These are phyloP conservation scores for Phlebiopsis gigantea DNA, from an alignment of 768 basidiomycete species.

Conservation along the genomic window DNA sequence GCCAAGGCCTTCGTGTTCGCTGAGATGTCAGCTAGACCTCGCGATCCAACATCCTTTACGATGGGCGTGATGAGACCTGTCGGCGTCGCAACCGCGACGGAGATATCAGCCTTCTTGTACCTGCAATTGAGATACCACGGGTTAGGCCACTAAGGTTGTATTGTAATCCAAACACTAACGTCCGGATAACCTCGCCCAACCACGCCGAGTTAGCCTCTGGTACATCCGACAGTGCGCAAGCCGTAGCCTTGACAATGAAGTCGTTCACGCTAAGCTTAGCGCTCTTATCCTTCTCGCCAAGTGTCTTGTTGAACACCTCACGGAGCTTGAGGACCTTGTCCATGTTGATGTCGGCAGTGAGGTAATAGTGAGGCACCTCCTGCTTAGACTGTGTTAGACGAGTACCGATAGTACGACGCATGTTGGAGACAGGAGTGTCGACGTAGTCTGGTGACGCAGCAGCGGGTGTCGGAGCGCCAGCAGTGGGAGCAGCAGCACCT, in stretches of 20 bases:
- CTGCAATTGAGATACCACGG: slow-evolving; percentile 38
- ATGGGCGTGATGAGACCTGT: slow-evolving; percentile 97
- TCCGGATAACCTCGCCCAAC: slow-evolving; percentile 92
- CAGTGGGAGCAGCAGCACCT: slow-evolving; percentile 36
- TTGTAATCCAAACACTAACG: no score
- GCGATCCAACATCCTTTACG: slow-evolving; percentile 86
- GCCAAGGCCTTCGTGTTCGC: slow-evolving; percentile 89
- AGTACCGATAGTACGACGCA: slow-evolving; percentile 89
- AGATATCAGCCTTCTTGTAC: slow-evolving; percentile 97
- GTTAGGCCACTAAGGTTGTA: neutral
- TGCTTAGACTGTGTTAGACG: slow-evolving; percentile 92
- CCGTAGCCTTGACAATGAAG: slow-evolving; percentile 93
- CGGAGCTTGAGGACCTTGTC: slow-evolving; percentile 92
- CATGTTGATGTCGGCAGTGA: slow-evolving; percentile 95
- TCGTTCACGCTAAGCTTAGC: slow-evolving; percentile 97
- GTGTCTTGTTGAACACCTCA: slow-evolving; percentile 90
- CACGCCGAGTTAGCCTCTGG: slow-evolving; percentile 98
- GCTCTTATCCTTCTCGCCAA: slow-evolving; percentile 81
- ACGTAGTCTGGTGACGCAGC: slow-evolving; percentile 66
- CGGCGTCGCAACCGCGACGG: slow-evolving; percentile 93
- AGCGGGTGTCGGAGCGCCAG: slow-evolving; percentile 44
- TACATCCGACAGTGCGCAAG: slow-evolving; percentile 87
- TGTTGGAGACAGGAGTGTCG: slow-evolving; percentile 88
- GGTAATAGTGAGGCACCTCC: slow-evolving; percentile 94
- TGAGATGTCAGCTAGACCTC: slow-evolving; percentile 91